Percentiles rank a stretch among this genome's conserved stretches.
Conservation (phyloP, 1,284 basidiomycete genomes). For the Ustilago curta region DNA sequence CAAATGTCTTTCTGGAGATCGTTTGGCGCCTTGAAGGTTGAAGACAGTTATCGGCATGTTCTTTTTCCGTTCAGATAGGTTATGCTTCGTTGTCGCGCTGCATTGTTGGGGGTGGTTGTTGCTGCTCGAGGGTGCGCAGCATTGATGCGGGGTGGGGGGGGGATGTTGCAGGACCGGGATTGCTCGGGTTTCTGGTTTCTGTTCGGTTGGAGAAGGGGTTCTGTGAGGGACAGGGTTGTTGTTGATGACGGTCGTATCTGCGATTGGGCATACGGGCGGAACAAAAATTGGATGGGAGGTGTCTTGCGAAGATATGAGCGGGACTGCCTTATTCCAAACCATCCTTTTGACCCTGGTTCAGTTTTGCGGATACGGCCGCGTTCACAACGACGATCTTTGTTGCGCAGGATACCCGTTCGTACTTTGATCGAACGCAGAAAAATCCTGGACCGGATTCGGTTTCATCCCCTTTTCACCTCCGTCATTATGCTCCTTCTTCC, state of each 20-base stretch:
- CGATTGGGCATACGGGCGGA: neutral
- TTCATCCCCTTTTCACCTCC: neutral
- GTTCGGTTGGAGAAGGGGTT: neutral
- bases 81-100: conserved; percentile 19
- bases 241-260: neutral
- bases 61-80: neutral
- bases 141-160: neutral
- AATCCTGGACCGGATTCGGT: conserved; percentile 17
- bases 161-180: conserved; percentile 34
- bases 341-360: neutral
- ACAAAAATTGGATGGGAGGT: conserved; percentile 15
- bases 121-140: conserved; percentile 6
- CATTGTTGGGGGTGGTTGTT: conserved; percentile 15
- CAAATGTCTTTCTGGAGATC: conserved; percentile 30
- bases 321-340: conserved; percentile 17
- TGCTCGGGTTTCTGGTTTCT: neutral
- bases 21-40: neutral
- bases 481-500: neutral
- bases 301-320: conserved; percentile 40
- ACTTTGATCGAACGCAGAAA: neutral
- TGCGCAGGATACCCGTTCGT: neutral
- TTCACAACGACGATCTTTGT: neutral
- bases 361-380: neutral
- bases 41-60: conserved; percentile 26
- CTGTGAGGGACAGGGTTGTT: neutral